Base-by-base conservation (phyloP, 805 yeast species). In the Yarrowia sp. region DNA sequence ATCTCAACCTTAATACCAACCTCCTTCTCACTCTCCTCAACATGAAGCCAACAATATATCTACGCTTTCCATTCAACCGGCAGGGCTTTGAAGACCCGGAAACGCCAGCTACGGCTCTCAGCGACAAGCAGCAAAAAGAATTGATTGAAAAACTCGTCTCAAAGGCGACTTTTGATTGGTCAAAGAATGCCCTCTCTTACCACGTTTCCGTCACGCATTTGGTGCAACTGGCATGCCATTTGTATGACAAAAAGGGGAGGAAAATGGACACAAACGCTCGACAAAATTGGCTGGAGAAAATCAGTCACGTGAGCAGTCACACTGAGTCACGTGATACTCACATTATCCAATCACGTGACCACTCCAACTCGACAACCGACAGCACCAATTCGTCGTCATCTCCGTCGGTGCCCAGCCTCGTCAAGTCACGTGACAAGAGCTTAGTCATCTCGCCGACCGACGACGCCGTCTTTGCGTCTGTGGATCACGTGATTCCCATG, bases 231-330 rank as follows among this genome's bases (percentile, higher is more conserved):
- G 47, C 47, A 2, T 55, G 45, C 17, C 61, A 55, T 31, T 39
- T 55, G 45, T 55, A 55, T 39, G 61, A 55, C 44, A 51, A 51
- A n/a, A 51, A 39, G 44, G 60, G 60, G 36, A n/a, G 14, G 60
- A 6, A 14, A 4, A 6, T 51, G 44, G 44, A 55, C 61, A 31
- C 45, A 55, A 55, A 55, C 28, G 28, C 28, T 3, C 28, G 38
- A 39, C 38, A 28, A 22, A 22, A 51, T n/a, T 51, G 60, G 60
- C 8, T 22, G 60, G 44, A 51, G 3, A 51, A 51, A 11, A 35
- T 51, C 7, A 22, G 6, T 2, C 33, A 38, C 6, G 60, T 39
- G 14, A 28, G 22, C 17, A 15, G n/a, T n/a, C n/a, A 38, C 10
- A 33, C 60, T 13, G 55, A 48, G 17, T 17, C 60, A 13, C 18